These are phyloP conservation scores for Ramaria sp. DNA, from an alignment of 768 basidiomycete genomes.

Conservation along the genomic window DNA sequence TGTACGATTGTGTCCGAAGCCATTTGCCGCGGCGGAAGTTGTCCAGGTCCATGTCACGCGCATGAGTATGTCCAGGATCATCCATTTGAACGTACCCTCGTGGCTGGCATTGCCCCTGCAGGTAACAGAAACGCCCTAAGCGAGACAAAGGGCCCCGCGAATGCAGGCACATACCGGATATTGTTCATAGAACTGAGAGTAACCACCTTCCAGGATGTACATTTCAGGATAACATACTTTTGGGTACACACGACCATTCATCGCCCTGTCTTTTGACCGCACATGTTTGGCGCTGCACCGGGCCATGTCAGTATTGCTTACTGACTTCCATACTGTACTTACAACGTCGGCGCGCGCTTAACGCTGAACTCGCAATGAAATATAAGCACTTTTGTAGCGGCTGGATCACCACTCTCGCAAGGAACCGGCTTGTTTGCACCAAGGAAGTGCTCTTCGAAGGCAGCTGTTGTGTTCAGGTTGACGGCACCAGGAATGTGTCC, in stretches of 20 bases:
- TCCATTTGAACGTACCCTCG: conserved; percentile 88
- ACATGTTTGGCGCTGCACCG: conserved; percentile 83
- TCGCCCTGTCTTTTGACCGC: conserved; percentile 77
- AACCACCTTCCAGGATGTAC: conserved; percentile 95
- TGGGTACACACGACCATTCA: conserved; percentile 86
- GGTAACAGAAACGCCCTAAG: background rate
- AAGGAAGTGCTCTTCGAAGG: conserved; percentile 75
- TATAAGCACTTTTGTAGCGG: conserved; percentile 60
- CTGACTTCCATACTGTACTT: conserved; percentile 21
- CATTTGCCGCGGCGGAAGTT: conserved; percentile 87
- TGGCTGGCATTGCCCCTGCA: conserved; percentile 58
- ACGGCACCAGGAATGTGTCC: conserved; percentile 89
- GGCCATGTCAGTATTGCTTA: background rate
- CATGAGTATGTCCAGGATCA: conserved; percentile 71
- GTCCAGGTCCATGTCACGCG: conserved; percentile 78
- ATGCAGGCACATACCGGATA: conserved; percentile 30
- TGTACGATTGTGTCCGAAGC: conserved; percentile 83
- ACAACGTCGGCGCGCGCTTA: conserved; percentile 96
- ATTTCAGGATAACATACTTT: conserved; percentile 93
- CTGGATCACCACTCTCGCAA: conserved; percentile 60
- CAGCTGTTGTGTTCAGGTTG: conserved; percentile 76
- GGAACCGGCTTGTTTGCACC: conserved; percentile 49
- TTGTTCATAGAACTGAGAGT: conserved; percentile 73
- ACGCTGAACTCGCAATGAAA: conserved; percentile 99
- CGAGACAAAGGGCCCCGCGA: background rate